These are phyloP conservation scores for Coemansia sp. DNA, from an alignment of 192 early-diverging fungal species.

Conservation along the genomic window DNA sequence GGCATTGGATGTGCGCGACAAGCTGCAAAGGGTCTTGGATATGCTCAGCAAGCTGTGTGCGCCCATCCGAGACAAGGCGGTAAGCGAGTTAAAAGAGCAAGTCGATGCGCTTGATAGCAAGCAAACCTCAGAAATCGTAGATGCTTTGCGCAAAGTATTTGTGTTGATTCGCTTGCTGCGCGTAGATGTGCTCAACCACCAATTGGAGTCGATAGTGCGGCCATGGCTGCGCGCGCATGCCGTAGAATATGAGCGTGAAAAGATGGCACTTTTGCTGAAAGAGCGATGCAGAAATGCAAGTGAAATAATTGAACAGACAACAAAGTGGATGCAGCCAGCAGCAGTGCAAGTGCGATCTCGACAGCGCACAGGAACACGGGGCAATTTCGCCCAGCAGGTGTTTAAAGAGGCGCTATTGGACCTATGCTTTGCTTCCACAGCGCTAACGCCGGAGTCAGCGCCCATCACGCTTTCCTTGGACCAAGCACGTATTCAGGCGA, in stretches of 20 bases:
- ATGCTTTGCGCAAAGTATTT: slow-evolving; percentile 15
- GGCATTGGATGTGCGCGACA: slow-evolving; percentile 18
- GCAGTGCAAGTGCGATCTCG: slow-evolving; percentile 3
- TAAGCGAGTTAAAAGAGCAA: slow-evolving; percentile 9
- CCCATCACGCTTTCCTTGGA: slow-evolving; percentile 32
- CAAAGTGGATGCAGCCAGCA: slow-evolving; percentile 27
- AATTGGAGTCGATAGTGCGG: slow-evolving; percentile 33
- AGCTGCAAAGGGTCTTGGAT: slow-evolving; percentile 15
- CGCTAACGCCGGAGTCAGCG: slow-evolving; percentile 1
- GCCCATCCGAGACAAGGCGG: slow-evolving; percentile 19
- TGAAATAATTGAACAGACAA: slow-evolving; percentile 7
- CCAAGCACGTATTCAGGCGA: slow-evolving; percentile 14
- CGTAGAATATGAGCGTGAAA: slow-evolving; percentile 35
- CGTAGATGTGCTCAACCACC: slow-evolving; percentile 39
- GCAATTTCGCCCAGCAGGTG: slow-evolving; percentile 12
- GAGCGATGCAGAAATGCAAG: neutral
- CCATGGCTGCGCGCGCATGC: slow-evolving; percentile 41
- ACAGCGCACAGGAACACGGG: neutral
- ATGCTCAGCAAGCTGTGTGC: slow-evolving; percentile 35
- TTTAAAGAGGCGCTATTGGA: slow-evolving; percentile 38
- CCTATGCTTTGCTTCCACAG: slow-evolving; percentile 27
- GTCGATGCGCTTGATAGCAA: neutral
- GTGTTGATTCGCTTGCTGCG: slow-evolving; percentile 28
- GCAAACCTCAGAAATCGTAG: slow-evolving; percentile 6
- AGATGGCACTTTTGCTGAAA: slow-evolving; percentile 19